Percentiles rank a stretch among this genome's conserved stretches.
Conservation (phyloP, 2,329 filamentous ascomycete species). For the Shiraia sp. region DNA sequence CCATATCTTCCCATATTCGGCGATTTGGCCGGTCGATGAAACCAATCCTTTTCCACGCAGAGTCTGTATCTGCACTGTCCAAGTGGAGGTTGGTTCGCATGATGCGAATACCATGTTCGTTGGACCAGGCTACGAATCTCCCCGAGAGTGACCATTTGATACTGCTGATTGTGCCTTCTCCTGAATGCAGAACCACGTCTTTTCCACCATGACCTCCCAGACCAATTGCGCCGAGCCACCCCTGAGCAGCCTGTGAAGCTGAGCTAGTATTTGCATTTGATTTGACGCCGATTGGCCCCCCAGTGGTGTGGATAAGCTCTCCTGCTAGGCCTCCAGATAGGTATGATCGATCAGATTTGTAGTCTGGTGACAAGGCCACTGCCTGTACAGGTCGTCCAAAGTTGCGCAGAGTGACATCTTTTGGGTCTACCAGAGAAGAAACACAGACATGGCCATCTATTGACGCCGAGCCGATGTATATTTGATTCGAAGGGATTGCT, state of each 20-base stretch:
- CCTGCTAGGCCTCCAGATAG: slow-evolving; percentile 89
- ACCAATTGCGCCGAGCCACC: slow-evolving; percentile 89
- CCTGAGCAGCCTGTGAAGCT: slow-evolving; percentile 80
- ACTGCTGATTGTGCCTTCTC: slow-evolving; percentile 86
- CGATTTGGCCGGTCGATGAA: slow-evolving; percentile 88
- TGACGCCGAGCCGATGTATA: slow-evolving; percentile 90
- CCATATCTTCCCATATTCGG: slow-evolving; percentile 94
- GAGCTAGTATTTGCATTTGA: slow-evolving; percentile 85
- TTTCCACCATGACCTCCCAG: slow-evolving; percentile 77
- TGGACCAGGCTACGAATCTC: slow-evolving; percentile 92
- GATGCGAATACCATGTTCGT: slow-evolving; percentile 96
- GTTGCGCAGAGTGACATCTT: slow-evolving; percentile 88
- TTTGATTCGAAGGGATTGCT: slow-evolving; percentile 81
- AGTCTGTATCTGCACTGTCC: slow-evolving; percentile 74
- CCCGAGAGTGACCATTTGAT: slow-evolving; percentile 96
- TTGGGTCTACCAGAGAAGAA: slow-evolving; percentile 80
- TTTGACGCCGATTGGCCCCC: slow-evolving; percentile 76
- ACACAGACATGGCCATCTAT: slow-evolving; percentile 96
- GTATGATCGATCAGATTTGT: slow-evolving; percentile 85
- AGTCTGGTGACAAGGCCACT: slow-evolving; percentile 93
- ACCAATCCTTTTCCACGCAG: slow-evolving; percentile 91
- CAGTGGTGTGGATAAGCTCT: slow-evolving; percentile 81
- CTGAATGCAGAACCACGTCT: slow-evolving; percentile 85
- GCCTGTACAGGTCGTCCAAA: slow-evolving; percentile 92
- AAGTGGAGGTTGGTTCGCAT: slow-evolving; percentile 89